Conservation (phyloP, 768 basidiomycete species). For the Mycena albidolilacea region DNA sequence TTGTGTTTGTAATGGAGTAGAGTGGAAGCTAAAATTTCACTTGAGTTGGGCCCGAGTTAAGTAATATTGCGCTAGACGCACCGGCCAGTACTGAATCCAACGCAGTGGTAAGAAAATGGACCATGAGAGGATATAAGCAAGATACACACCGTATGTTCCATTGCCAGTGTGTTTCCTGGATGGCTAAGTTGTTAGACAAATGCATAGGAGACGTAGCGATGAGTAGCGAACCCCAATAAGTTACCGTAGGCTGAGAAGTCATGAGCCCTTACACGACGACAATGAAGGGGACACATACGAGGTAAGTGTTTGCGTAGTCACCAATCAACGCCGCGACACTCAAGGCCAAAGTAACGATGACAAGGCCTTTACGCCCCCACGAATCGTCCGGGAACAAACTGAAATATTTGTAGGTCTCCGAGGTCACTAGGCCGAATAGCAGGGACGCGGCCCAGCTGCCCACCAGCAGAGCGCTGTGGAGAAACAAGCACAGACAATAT, state of each 20-base stretch:
- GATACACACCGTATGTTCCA: not conserved
- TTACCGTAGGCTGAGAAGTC: not conserved
- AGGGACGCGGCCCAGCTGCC: constrained; percentile 11
- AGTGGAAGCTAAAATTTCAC: not conserved
- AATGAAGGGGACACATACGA: not conserved
- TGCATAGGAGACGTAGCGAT: not conserved
- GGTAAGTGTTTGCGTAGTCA: constrained; percentile 12
- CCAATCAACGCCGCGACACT: not conserved
- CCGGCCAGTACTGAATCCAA: constrained; percentile 4
- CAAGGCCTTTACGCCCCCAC: constrained; percentile 17
- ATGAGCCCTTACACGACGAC: not conserved
- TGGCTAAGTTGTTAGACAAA: not conserved
- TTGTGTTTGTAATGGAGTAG: constrained; percentile 6
- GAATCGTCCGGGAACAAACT: constrained; percentile 6
- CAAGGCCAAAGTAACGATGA: not conserved
- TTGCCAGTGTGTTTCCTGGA: not conserved
- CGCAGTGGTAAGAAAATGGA: no score
- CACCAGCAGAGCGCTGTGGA: constrained; percentile 1
- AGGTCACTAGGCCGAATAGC: not conserved
- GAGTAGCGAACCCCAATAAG: constrained; percentile 4
- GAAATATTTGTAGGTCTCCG: constrained; percentile 15
- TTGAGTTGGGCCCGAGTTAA: no score
- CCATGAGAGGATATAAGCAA: no score
- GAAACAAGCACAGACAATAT: not conserved
- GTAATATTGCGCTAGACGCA: no score